A percentile compares a stretch with the other conserved stretches of the same genome.
Evolutionary conservation across 345 rosid species (phyloP).

Genomic region (Pseudoturritis turrita): DNA sequence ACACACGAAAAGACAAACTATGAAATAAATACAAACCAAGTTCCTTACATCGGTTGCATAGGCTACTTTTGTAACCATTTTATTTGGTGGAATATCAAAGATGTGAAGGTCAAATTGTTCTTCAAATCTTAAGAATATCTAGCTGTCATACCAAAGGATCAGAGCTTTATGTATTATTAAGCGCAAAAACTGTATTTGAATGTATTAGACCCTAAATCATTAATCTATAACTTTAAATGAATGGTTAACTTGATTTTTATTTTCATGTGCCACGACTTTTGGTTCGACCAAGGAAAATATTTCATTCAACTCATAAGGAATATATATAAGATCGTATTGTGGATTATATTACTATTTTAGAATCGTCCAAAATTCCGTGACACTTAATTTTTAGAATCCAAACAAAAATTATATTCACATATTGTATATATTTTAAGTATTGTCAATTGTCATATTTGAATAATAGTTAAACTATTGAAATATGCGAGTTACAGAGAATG

Average conservation of each 20-base stretch:
- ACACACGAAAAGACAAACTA: too few relatives aligned
- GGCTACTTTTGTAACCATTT: background rate
- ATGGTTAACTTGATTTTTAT: background rate
- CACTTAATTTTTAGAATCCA: slow-evolving; percentile 13
- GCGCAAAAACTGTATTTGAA: background rate
- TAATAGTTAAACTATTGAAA: background rate
- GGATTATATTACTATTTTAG: background rate
- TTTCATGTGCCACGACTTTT: background rate
- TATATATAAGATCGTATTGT: background rate
- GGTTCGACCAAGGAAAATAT: background rate
- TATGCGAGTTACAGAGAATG: slow-evolving; percentile 21
- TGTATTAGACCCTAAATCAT: background rate
- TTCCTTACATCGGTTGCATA: background rate
- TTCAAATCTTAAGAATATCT: too few relatives aligned
- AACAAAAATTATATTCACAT: slow-evolving; percentile 16
- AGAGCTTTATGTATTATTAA: background rate
- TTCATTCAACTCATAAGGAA: background rate
- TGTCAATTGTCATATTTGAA: background rate
- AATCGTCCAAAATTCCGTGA: slow-evolving; percentile 25
- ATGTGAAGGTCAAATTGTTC: background rate
- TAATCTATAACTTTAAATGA: background rate
- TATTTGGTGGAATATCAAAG: background rate
- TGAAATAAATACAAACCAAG: background rate
- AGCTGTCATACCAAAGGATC: too few relatives aligned
- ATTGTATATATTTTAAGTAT: background rate